Conservation (phyloP, 805 yeast species). For the Candida orba region DNA sequence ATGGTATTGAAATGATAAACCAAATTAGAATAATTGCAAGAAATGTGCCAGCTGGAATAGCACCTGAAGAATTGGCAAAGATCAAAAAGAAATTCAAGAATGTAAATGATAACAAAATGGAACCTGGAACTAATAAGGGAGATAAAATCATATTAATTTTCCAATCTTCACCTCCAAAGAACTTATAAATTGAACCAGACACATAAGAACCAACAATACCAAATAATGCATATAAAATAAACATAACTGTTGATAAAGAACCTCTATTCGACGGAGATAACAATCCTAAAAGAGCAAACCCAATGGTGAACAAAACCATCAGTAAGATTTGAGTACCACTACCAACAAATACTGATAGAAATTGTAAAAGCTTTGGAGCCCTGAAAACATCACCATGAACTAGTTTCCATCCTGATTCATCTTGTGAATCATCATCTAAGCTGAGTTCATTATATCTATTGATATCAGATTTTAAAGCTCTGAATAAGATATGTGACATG, state of each 20-base stretch:
- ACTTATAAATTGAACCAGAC: slow-evolving; percentile 80
- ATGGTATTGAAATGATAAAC: slow-evolving; percentile 80
- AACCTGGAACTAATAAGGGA: slow-evolving; percentile 81
- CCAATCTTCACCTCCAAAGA: slow-evolving; percentile 91
- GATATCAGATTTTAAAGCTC: slow-evolving; percentile 80
- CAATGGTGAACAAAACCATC: slow-evolving; percentile 66
- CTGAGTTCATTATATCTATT: slow-evolving; percentile 83
- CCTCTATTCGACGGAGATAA: slow-evolving; percentile 95
- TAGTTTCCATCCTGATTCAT: slow-evolving; percentile 95
- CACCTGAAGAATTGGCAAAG: slow-evolving; percentile 79
- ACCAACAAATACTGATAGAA: slow-evolving; percentile 77
- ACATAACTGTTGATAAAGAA: slow-evolving; percentile 83
- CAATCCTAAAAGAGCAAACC: slow-evolving; percentile 82
- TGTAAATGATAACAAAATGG: slow-evolving; percentile 54
- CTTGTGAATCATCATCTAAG: slow-evolving; percentile 78
- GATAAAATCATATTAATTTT: slow-evolving; percentile 76
- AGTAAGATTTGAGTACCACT: slow-evolving; percentile 79
- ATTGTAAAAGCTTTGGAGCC: slow-evolving; percentile 62
- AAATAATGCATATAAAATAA: slow-evolving; percentile 71
- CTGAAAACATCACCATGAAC: slow-evolving; percentile 94
- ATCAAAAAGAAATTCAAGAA: slow-evolving; percentile 78
- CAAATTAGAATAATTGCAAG: slow-evolving; percentile 73
- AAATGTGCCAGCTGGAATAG: slow-evolving; percentile 89
- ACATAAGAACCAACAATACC: slow-evolving; percentile 82
- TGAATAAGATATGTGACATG: slow-evolving; percentile 69